Percentiles rank a stretch among this genome's conserved stretches.
These are phyloP conservation scores for Hermanozyma aechmeae DNA, from an alignment of 805 yeast genomes.

Conservation along the genomic window DNA sequence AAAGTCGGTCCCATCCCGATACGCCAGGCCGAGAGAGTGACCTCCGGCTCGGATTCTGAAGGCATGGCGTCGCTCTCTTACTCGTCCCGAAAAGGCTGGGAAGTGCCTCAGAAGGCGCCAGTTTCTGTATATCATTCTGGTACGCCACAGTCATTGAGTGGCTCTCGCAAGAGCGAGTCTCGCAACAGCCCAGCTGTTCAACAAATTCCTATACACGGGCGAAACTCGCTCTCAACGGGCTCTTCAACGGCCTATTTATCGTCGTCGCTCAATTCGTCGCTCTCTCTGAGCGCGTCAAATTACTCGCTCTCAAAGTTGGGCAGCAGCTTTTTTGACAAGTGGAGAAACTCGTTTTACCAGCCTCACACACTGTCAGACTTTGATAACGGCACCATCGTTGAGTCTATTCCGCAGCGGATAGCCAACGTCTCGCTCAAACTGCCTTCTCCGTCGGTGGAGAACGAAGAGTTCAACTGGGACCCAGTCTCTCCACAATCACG, in stretches of 20 bases:
- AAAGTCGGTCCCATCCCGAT: constrained; percentile 12
- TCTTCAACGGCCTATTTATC: constrained; percentile 32
- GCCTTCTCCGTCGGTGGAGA: constrained; percentile 9
- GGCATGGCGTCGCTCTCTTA: too few species aligned
- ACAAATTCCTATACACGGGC: constrained; percentile 5
- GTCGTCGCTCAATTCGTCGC: constrained; percentile 31
- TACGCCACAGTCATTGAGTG: too few species aligned
- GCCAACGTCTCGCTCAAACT: constrained; percentile 4
- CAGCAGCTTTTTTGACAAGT: constrained; percentile 35
- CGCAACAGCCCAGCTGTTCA: constrained; percentile 16
- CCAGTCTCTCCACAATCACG: too few species aligned
- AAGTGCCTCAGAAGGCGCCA: constrained; percentile 29
- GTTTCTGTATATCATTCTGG: too few species aligned
- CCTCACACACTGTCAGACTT: constrained; percentile 8
- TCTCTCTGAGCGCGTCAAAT: constrained; percentile 26
- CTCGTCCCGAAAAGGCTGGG: constrained; percentile 37
- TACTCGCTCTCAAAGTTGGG: constrained; percentile 33
- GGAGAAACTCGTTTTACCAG: constrained; percentile 26
- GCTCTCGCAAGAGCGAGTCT: too few species aligned
- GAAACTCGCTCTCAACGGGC: constrained; percentile 25
- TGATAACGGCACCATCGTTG: too few species aligned
- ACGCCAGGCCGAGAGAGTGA: too few species aligned
- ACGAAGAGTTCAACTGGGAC: constrained; percentile 11
- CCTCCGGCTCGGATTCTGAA: too few species aligned
- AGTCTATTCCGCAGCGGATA: too few species aligned